Base-by-base conservation (phyloP, 164 flowering plant genomes). In the Malania oleifera region DNA sequence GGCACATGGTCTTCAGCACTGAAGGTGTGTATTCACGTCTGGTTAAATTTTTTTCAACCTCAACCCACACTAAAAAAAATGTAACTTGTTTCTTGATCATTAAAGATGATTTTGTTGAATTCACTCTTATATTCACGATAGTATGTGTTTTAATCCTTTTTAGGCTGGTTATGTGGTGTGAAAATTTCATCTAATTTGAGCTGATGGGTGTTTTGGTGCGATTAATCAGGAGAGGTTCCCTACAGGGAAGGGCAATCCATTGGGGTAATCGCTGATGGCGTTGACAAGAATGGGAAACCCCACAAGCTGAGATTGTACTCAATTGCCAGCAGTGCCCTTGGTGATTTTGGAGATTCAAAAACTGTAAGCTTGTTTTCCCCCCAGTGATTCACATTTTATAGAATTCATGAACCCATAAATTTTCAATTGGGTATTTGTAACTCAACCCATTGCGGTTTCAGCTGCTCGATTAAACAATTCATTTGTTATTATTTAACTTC, bases 1-100 rank as follows among this genome's bases (percentile, higher is more conserved):
- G 97, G 99, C 99, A 90, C 77, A 93, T 93, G 97, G 99, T 90
- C 65, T 93, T 93, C 82, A 80, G 75, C 84, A 90, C 97, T 57
- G 98, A 90, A 54, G 98, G 98, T 93, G 67, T 37, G 54, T n/a
- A n/a, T n/a, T n/a, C 4, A 1, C 5, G 14, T 12, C 46, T 54
- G 8, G 3, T 43, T 43, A 1, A 15, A 13, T 13, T 8, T 39
- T 31, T 31, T 7, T 14, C 2, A 13, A 9, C 5, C 9, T 5
- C 5, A 31, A 31, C 5, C 9, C 37, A 5, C 37, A 38, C 41
- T 12, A 38, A 38, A 6, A 38, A 11, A 1, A 43, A n/a, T 31
- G 4, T 31, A 4, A 43, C 5, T 43, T 3, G 4, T 17, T 2
- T 1, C 15, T 43, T 15, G 6, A 17, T n/a, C n/a, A 18, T 15